A percentile compares a stretch with the other conserved stretches of the same genome.
Evolutionary conservation across 2,329 filamentous ascomycete genomes (phyloP).

Genomic region (Colletotrichum navitas): DNA sequence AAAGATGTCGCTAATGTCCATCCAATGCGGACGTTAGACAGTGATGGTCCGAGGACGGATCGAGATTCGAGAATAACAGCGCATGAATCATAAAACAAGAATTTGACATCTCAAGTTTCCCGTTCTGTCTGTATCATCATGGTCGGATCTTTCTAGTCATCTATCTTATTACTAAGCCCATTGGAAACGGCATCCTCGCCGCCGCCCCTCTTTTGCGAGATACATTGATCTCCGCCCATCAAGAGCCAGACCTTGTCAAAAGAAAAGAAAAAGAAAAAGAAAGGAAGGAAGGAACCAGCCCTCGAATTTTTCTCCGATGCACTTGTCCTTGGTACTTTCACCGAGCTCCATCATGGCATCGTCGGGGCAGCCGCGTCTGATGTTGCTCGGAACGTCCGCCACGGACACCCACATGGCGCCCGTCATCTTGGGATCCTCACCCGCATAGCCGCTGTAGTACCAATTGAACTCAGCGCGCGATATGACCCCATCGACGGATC

Average conservation of each 20-base stretch:
- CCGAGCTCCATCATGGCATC: background rate
- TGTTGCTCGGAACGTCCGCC: slow-evolving; percentile 10
- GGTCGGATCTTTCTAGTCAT: background rate
- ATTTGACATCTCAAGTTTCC: background rate
- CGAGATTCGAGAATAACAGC: background rate
- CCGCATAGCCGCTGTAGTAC: slow-evolving; percentile 7
- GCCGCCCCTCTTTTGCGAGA: background rate
- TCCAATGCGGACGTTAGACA: background rate
- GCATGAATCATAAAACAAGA: background rate
- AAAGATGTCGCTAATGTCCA: background rate
- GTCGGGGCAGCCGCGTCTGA: slow-evolving; percentile 2
- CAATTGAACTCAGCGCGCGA: slow-evolving; percentile 11
- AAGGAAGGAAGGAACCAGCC: background rate
- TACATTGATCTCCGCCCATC: background rate
- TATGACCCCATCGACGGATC: background rate
- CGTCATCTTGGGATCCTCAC: background rate
- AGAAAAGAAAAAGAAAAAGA: background rate
- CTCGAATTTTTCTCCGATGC: background rate
- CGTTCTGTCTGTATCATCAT: background rate
- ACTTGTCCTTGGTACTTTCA: background rate
- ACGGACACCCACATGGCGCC: slow-evolving; percentile 16
- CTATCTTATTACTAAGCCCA: no score
- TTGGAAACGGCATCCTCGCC: background rate
- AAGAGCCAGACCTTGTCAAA: background rate
- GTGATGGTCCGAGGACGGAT: no score